Base-by-base conservation (phyloP, 2,329 filamentous ascomycete genomes). In the Tolypocladium endophyticum region DNA sequence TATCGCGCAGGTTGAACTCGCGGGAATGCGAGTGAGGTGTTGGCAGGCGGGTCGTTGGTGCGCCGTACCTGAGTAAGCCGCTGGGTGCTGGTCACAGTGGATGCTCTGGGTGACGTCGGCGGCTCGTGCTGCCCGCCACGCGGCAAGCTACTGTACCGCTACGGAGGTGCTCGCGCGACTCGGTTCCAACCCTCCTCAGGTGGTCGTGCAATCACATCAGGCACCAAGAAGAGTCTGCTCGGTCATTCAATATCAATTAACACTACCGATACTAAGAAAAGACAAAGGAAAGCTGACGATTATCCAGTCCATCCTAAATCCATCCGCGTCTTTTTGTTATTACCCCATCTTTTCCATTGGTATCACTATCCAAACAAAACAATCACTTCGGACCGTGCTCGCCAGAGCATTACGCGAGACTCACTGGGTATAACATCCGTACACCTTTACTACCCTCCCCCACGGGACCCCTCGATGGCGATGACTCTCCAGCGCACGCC, bases 401-500 rank as follows among this genome's bases (percentile, higher is more conserved):
- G 28, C 8, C 7, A 6, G 47, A 33, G 28, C 50, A 54, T 54
- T 33, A 36, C 50, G 50, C 50, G 20, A 20, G 50, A 57, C 39
- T 57, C 55, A 39, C 35, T 50, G 64, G 64, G 61, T 65, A 66
- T 63, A 66, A 61, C 55, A 58, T 55, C 56, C 59, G 39, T 36
- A 56, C 43, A 14, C 53, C 55, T 39, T 43, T 58, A 23, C 54
- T 54, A 2, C 56, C 60, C 5, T 56, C 57, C 41, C 45, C 57
- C 11, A 58, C 43, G 20, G 56, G 50, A 11, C 23, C 47, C 28
- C 56, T 59, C 38, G 59, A 57, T 30, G 59, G 38, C 57, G 41
- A 45, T 12, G 59, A 56, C 45, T 61, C 62, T 39, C 52, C 61
- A 52, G 60, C 58, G 57, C 61, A 61, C 45, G 56, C 55, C 63